Evolutionary conservation across 1,284 basidiomycete species (phyloP).

Genomic region (Heliocybe sulcata): DNA sequence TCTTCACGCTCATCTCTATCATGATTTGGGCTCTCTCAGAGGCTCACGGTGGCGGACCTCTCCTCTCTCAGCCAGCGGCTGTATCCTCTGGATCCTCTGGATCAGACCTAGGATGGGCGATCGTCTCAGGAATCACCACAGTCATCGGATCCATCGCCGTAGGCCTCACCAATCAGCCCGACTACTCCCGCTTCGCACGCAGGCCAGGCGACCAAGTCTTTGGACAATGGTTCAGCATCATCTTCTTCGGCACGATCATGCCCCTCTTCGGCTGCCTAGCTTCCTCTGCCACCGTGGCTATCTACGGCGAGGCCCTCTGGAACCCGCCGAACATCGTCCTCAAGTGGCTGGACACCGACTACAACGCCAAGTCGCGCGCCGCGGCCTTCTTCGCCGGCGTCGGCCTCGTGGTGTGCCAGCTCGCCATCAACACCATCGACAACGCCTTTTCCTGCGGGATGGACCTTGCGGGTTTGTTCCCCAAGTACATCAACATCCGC

Average conservation of each 20-base stretch:
- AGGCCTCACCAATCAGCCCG: conserved; percentile 1
- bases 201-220: neutral
- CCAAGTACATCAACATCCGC: conserved; percentile 16
- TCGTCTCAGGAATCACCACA: conserved; percentile 12
- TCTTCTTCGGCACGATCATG: conserved; percentile 12
- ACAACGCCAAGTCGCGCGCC: conserved; percentile 11
- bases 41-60: conserved; percentile 7
- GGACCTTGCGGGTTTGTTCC: conserved; percentile 13
- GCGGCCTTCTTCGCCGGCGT: conserved; percentile 13
- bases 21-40: conserved; percentile 1
- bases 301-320: conserved; percentile 13
- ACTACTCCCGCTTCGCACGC: neutral
- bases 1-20: conserved; percentile 7
- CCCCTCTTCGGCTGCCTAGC: conserved; percentile 11
- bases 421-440: conserved; percentile 12
- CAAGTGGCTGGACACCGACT: conserved; percentile 12
- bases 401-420: conserved; percentile 9
- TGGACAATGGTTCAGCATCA: neutral
- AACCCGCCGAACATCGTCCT: conserved; percentile 14
- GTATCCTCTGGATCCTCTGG: neutral
- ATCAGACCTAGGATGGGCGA: conserved; percentile 11
- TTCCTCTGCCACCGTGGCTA: conserved; percentile 12
- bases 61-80: conserved; percentile 10
- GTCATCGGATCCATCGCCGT: conserved; percentile 10
- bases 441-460: conserved; percentile 13